These are phyloP conservation scores for Fusarium burgessii DNA, from an alignment of 2,329 filamentous ascomycete species.

Conservation along the genomic window DNA sequence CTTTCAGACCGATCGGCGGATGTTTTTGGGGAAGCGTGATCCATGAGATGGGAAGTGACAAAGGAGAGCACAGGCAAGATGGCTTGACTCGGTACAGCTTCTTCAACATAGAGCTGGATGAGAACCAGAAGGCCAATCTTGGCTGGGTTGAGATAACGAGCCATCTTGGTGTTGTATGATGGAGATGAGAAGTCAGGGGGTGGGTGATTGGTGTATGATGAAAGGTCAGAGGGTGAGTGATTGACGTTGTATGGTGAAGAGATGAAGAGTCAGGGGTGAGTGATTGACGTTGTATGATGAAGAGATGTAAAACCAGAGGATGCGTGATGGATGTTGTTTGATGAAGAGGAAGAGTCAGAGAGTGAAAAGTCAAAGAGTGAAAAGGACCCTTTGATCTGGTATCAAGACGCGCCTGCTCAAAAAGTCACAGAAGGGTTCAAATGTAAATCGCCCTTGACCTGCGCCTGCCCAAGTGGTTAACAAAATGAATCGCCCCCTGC, in stretches of 20 bases:
- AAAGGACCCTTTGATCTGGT: background rate
- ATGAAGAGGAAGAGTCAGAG: too few species aligned
- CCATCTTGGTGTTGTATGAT: too few species aligned
- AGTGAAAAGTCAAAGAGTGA: background rate
- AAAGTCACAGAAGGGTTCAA: too few species aligned
- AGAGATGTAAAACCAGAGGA: too few species aligned
- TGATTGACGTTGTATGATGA: too few species aligned
- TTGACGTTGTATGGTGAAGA: background rate
- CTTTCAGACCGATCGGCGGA: constrained; percentile 47
- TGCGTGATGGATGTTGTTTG: too few species aligned
- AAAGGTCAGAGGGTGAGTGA: background rate
- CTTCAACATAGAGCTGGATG: constrained; percentile 83
- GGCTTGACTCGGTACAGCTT: constrained; percentile 74
- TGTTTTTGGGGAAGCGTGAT: constrained; percentile 52
- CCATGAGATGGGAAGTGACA: constrained; percentile 77
- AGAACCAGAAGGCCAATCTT: constrained; percentile 87
- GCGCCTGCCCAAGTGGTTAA: constrained; percentile 14
- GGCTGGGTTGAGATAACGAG: constrained; percentile 87
- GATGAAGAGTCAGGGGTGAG: background rate
- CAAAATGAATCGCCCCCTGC: too few species aligned
- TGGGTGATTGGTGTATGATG: too few species aligned
- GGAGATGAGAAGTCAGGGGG: too few species aligned
- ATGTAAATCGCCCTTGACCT: too few species aligned
- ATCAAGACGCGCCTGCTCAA: constrained; percentile 23
- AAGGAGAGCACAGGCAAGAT: constrained; percentile 83